These are phyloP conservation scores for Hymenoscyphus fraxineus DNA, from an alignment of 2,329 filamentous ascomycete genomes.

Conservation along the genomic window DNA sequence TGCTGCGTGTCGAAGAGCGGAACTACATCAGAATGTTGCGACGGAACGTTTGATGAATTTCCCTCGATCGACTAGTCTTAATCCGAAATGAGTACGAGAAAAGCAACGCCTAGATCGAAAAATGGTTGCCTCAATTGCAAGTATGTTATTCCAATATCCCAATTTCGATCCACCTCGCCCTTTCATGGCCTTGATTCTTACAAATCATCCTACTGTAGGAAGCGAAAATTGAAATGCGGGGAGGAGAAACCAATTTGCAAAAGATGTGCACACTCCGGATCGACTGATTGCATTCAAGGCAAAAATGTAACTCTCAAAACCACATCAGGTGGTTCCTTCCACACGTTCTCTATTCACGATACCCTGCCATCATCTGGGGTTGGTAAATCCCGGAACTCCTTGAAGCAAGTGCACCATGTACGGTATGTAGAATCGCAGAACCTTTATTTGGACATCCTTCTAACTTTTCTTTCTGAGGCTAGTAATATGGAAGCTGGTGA, in stretches of 20 bases:
- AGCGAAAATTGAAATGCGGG: background rate
- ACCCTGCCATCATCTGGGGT: background rate
- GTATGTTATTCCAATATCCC: background rate
- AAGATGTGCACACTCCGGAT: background rate
- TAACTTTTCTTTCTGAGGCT: no score
- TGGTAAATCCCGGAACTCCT: background rate
- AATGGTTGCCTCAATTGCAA: background rate
- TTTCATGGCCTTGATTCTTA: background rate
- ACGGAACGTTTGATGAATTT: background rate
- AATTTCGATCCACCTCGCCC: background rate
- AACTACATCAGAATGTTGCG: no score
- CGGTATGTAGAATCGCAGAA: background rate
- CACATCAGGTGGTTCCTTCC: background rate
- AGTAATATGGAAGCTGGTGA: no score
- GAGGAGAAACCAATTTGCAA: background rate
- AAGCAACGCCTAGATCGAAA: background rate
- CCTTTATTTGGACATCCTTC: no score
- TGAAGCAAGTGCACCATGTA: background rate
- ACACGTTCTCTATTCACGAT: background rate
- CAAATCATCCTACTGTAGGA: background rate
- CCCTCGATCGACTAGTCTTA: no score
- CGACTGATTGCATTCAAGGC: background rate
- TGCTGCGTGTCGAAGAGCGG: no score
- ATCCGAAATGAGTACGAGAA: background rate
- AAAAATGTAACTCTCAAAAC: background rate